phyloP scores from a whole-genome alignment of 2,329 filamentous ascomycete genomes.

The Orbilia ellipsospora region DNA sequence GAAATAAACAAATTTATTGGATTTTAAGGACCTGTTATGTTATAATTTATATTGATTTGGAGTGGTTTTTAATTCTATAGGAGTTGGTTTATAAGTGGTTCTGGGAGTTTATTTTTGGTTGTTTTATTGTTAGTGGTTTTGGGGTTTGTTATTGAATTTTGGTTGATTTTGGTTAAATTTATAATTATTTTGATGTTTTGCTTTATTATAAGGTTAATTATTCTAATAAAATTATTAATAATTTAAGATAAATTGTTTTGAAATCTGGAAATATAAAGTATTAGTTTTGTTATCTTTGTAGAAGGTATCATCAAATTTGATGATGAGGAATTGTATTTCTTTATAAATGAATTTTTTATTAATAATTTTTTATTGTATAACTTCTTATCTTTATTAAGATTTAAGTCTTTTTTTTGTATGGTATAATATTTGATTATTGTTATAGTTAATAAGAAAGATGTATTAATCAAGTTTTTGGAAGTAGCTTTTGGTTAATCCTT shows the following conservation, averaged over 20 bases:
- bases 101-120: not conserved
- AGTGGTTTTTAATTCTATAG: not conserved
- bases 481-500: not conserved
- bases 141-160: not conserved
- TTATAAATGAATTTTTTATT: not conserved
- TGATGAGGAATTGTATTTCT: not conserved
- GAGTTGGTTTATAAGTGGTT: not conserved
- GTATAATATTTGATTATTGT: not conserved
- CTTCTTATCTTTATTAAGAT: not conserved
- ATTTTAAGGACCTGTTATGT: not conserved
- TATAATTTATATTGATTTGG: constrained; percentile 4
- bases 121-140: not conserved
- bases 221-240: not conserved
- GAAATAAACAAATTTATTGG: not conserved
- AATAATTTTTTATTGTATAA: not conserved
- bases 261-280: not conserved
- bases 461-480: not conserved
- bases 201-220: no score
- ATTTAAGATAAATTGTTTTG: not conserved
- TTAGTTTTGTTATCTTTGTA: constrained; percentile 1
- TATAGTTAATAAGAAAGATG: not conserved
- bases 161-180: not conserved
- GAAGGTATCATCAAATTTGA: not conserved
- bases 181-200: no score
- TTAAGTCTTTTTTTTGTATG: constrained; percentile 4